Base-by-base conservation (phyloP, 768 basidiomycete genomes). In the Gloeophyllum trabeum region DNA sequence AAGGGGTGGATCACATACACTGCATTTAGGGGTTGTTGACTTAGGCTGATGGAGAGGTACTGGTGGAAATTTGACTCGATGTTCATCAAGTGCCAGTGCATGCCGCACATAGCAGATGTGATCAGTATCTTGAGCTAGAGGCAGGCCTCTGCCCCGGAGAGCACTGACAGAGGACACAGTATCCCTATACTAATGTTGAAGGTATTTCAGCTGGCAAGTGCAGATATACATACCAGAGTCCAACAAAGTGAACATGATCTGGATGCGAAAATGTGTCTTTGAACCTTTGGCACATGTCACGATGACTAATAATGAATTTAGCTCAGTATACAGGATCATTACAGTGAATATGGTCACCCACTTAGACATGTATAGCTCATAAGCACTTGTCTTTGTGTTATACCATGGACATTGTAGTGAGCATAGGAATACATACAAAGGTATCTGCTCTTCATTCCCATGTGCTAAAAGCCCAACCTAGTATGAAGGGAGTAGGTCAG, bases 101-200 rank as follows among this genome's bases (percentile, higher is more conserved):
- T 71, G 70, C 4, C 69, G 61, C 42, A 71, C 69, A 35, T 56
- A 59, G 30, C 64, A 66, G 6, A 70, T 54, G 39, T 66, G 60
- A 24, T 60, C 48, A 39, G 48, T 53, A 2, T 51, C 51, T 13
- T 53, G 54, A 5, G 64, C 63, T 20, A 44, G 47, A 4, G 69
- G 65, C 4, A 68, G 43, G 16, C 46, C 54, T 7, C 45, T 55
- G 6, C 43, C 48, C 32, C 66, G 51, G 2, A 57, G 28, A 2
- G 67, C 7, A 4, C 70, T 65, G 34, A 71, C 57, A 0, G 69
- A 67, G 2, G 70, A 70, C 3, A 71, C 70, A 1, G 68, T 69
- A 24, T 71, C 70, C 69, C 69, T 71, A 38, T 4, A 3, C 6
- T 12, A n/a, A n/a, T n/a, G n/a, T n/a, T n/a, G n/a, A n/a, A n/a